Base-by-base conservation (phyloP, 2,329 filamentous ascomycete genomes). In the Dactylonectria estremocensis region DNA sequence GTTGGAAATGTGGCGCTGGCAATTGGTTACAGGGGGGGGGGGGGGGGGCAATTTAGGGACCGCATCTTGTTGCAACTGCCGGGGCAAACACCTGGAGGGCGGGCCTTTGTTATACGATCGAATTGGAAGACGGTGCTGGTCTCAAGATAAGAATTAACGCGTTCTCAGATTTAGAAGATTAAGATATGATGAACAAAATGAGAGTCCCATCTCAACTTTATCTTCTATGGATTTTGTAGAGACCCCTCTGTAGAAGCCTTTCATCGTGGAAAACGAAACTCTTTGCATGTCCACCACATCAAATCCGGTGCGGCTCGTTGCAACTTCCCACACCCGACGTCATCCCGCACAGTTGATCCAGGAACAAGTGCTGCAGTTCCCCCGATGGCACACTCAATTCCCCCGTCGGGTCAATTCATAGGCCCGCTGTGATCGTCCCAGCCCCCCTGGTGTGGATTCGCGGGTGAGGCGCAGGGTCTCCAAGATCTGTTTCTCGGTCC, bases 321-420 rank as follows among this genome's bases (percentile, higher is more conserved):
- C 40, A 43, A n/a, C 40, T 43, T 43, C 40, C 35, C 35, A 37
- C 13, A 10, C 13, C 6, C 40, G 40, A 52, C 49, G 49, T 52
- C 49, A 53, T 35, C 50, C 50, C 50, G 50, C 31, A 4, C 28
- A 10, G 11, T 53, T 20, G 31, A 18, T 35, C 20, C 50, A 53
- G 50, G 50, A 28, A 53, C 49, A 10, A 31, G 14, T 4, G 11
- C 10, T 31, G 2, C 24, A 10, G 9, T 52, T 31, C 16, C 24
- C 16, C 24, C 48, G 24, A n/a, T 33, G 24, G 24, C 48, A 49
- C 28, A 20, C 14, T 35, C 50, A 35, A 33, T 53, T 53, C 28
- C 28, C 16, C 50, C 50, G 50, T 53, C 50, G 50, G 50, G 50
- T 13, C 35, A 31, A 53, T 53, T 53, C 28, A 18, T 35, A 18